Evolutionary conservation across 768 basidiomycete species (phyloP).

Genomic region (Lactifluus piperatus): DNA sequence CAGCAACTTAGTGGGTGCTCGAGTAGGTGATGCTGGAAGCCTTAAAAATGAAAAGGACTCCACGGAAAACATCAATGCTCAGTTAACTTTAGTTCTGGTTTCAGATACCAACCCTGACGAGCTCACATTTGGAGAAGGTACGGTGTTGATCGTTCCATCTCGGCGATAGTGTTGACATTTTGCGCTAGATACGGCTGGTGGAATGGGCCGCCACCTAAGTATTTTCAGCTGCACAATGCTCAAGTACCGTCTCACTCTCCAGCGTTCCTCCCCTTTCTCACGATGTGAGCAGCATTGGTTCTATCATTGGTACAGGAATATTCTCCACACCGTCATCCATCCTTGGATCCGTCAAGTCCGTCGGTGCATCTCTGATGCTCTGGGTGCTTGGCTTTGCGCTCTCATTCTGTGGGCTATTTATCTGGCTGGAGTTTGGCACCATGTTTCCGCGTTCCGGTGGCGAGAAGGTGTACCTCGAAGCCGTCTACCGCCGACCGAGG

Average conservation of each 20-base stretch:
- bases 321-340: constrained; percentile 57
- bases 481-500: constrained; percentile 39
- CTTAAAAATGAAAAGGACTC: background rate
- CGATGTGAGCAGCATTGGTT: constrained; percentile 33
- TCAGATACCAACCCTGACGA: constrained; percentile 33
- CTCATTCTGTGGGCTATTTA: constrained; percentile 50
- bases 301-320: constrained; percentile 57
- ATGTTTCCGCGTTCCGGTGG: constrained; percentile 57
- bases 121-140: constrained; percentile 44
- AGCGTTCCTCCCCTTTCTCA: background rate
- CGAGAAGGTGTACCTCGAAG: constrained; percentile 57
- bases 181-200: constrained; percentile 39
- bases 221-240: constrained; percentile 49
- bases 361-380: constrained; percentile 53
- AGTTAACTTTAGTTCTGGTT: constrained; percentile 9
- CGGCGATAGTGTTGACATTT: background rate
- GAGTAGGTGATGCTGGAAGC: background rate
- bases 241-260: constrained; percentile 27
- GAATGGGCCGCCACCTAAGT: constrained; percentile 50
- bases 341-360: constrained; percentile 44
- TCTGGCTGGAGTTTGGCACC: constrained; percentile 56
- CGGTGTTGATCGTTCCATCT: background rate
- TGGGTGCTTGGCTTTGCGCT: constrained; percentile 55
- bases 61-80: background rate
- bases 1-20: background rate